These are phyloP conservation scores for Starmerella riodocensis DNA, from an alignment of 805 yeast species.

Conservation along the genomic window DNA sequence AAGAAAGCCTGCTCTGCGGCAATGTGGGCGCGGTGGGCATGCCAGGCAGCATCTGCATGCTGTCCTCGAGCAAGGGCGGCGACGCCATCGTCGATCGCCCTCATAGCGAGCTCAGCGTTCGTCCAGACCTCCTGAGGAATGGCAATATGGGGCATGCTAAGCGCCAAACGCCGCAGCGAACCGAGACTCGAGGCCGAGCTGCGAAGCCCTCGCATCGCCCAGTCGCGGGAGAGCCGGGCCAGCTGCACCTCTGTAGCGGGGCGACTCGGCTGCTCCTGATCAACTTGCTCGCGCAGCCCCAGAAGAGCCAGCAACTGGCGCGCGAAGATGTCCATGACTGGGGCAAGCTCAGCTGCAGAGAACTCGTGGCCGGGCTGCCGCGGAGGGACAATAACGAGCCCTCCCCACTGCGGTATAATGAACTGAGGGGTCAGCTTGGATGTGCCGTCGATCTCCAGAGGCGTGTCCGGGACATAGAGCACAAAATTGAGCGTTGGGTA, in stretches of 20 bases:
- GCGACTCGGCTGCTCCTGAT: constrained; percentile 39
- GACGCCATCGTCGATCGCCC: constrained; percentile 31
- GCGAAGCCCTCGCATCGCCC: constrained; percentile 44
- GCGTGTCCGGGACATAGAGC: constrained; percentile 50
- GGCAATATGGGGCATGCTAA: constrained; percentile 63
- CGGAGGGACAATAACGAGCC: constrained; percentile 43
- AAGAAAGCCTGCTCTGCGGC: constrained; percentile 71
- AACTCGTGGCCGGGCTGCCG: constrained; percentile 18
- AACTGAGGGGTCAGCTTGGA: constrained; percentile 32
- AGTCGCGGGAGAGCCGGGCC: constrained; percentile 51
- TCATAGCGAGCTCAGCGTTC: constrained; percentile 43
- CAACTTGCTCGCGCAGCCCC: constrained; percentile 54
- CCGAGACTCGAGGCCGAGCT: constrained; percentile 55
- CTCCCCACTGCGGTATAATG: constrained; percentile 84
- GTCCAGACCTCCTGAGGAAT: constrained; percentile 59
- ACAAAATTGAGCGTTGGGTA: constrained; percentile 63
- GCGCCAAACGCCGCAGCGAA: constrained; percentile 57
- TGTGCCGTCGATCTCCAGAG: constrained; percentile 39
- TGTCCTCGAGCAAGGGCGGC: constrained; percentile 24
- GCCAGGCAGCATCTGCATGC: constrained; percentile 31
- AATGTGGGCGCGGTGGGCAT: constrained; percentile 41
- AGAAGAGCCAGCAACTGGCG: constrained; percentile 61
- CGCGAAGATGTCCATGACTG: constrained; percentile 54
- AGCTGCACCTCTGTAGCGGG: constrained; percentile 25
- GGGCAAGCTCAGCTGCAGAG: constrained; percentile 35